Base-by-base conservation (phyloP, 2,329 filamentous ascomycete genomes). In the Ophiostoma sp. region DNA sequence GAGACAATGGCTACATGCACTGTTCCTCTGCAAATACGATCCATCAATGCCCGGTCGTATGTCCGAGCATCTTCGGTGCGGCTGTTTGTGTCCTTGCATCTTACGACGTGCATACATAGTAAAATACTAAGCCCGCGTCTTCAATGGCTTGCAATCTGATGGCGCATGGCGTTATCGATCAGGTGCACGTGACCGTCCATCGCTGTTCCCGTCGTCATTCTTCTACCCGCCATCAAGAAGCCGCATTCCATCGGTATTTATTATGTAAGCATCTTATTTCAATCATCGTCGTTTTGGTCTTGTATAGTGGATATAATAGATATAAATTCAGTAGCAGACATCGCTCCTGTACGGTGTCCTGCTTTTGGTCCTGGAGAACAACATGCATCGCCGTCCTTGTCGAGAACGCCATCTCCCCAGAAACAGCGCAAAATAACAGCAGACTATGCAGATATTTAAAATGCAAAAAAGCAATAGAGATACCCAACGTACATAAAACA, bases 161-260 rank as follows among this genome's bases (percentile, higher is more conserved):
- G 27, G 27, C 15, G 57, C 57, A 62, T 62, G 57, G 57, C 57
- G 57, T 62, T 62, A 31, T 62, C 57, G 27, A 57, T 27, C 52
- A 27, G 52, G 10, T 57, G 57, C 57, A 62, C 57, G 57, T 62
- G 57, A 62, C 23, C n/a, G 2, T 8, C 52, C 52, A 27, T 57
- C 52, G 52, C 52, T 48, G 44, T 48, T 48, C 20, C 44, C 52
- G 52, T 27, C 52, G n/a, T 27, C n/a, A 23, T 57, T 57, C 52
- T 57, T 57, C 52, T 10, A 13, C 10, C 23, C 52, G 23, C 23
- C 48, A 23, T 57, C 52, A 27, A 27, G 27, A 35, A 31, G 27
- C 52, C 20, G 52, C 52, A 57, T 23, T 57, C 52, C 52, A 57
- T 57, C 52, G n/a, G 15, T n/a, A 6, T 8, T 57, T 15, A 15